Evolutionary conservation across 805 yeast genomes (phyloP), one percentile per base, ranked within the genome.

Genomic region (Tetrapisispora fleetii): DNA sequence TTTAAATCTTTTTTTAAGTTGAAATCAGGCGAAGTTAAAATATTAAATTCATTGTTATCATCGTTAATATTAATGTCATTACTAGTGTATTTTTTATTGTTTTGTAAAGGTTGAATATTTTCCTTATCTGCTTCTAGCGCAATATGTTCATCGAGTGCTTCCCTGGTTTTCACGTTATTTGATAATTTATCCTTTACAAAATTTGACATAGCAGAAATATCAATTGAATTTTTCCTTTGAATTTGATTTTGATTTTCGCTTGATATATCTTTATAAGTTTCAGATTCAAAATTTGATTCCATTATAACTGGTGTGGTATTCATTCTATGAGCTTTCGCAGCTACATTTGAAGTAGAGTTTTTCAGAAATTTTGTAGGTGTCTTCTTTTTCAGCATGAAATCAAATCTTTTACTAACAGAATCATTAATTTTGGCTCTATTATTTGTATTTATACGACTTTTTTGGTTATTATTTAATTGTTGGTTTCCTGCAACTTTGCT

Each of bases 381-480:
- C 40, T 56, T 58, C 47, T 60, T 63, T 44, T 62, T 62, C 37
- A 57, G 52, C 58, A 64, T 62, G 43, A 63, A 64, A 47, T 64
- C 67, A 48, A 64, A 64, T 43, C 68, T 53, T 55, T 62, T 63
- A 48, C 65, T 60, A 2, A 64, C 58, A 1, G 63, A 59, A 42
- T 63, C 64, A 48, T 63, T 66, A 2, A 58, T 53, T 39, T 53
- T 57, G 4, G 52, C 48, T 40, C 54, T 59, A 35, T 55, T 60
- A 14, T 55, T 52, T 2, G 61, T 48, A n/a, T 60, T 50, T 44
- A 51, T 52, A 52, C 7, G 24, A 4, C 35, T 38, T 22, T 37
- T 40, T 47, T 37, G 41, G 36, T 7, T 22, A n/a, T 19, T 37
- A 14, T 21, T 39, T n/a, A 16, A 28, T 24, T 47, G 50, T 35